These are phyloP conservation scores for Actinidia polygama DNA, from an alignment of 179 eudicot genomes.

Conservation along the genomic window DNA sequence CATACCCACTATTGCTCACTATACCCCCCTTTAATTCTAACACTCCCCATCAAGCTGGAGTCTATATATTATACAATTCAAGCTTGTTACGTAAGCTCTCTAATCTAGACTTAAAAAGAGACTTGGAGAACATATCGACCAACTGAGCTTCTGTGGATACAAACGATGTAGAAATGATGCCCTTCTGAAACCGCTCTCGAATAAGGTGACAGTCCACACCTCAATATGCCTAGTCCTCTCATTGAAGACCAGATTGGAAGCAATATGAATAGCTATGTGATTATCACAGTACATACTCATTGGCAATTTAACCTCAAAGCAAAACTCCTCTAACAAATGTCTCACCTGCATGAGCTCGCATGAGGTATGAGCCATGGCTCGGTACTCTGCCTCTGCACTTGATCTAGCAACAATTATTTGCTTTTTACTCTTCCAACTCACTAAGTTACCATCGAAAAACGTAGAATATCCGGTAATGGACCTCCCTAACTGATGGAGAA, in stretches of 20 bases:
- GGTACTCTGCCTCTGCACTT: background rate
- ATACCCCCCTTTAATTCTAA: too few relatives aligned
- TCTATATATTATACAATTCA: background rate
- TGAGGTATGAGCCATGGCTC: background rate
- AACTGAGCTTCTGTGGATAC: background rate
- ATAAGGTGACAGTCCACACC: background rate
- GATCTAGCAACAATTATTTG: background rate
- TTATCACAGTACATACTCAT: background rate
- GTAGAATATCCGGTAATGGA: background rate
- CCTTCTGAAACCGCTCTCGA: background rate
- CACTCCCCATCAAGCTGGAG: background rate
- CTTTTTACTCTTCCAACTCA: background rate
- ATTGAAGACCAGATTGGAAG: background rate
- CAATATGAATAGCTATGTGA: background rate
- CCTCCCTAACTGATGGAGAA: background rate
- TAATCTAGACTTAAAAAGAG: background rate
- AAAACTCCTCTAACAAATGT: background rate
- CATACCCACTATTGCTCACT: too few relatives aligned
- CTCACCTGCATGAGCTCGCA: background rate
- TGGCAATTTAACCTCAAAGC: background rate
- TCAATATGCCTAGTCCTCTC: background rate
- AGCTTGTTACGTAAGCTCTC: background rate
- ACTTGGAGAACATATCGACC: background rate
- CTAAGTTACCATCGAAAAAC: background rate
- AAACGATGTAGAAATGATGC: background rate